Evolutionary conservation across 176 grass and related monocot genomes (phyloP), one percentile per base, ranked within the genome.

Genomic region (Secale cereale): DNA sequence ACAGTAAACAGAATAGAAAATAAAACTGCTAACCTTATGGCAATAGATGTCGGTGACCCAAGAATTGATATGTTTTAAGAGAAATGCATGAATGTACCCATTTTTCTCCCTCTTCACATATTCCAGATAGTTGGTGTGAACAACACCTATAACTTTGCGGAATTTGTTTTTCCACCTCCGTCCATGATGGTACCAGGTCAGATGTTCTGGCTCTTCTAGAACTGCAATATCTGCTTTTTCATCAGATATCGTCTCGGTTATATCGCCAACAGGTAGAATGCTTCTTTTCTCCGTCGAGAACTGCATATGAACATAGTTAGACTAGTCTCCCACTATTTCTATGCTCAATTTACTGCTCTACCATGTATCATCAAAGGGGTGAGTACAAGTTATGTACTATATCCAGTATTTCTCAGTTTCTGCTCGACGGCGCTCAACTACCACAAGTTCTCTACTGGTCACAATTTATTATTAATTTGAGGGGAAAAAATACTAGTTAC

Each of bases 171-270:
- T 99, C 97, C 97, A 99, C 91, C 90, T 94, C 68, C 43, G 91
- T 63, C 97, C 97, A 88, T 99, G 93, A 85, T 99, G 97, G 86
- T 94, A 96, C 97, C 97, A 96, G 83, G 97, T 99, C 81, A 99
- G 91, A 89, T 99, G 97, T 77, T 99, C 97, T 78, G 97, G 97
- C 84, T 99, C 91, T 89, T 99, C 97, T 70, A 99, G 89, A 43
- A 99, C 88, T 37, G 97, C 91, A 92, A 99, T 88, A 56, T 99
- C 93, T 70, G 90, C 97, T 81, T 85, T 80, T 29, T 96, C 88
- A 87, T 94, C 97, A 77, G 89, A 87, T 83, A 99, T 88, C 10
- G 81, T 92, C 81, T 91, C 78, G n/a, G 93, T 96, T 63, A 99
- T 94, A 80, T 96, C 97, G 46, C 97, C 97, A 64, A 94, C 97